Base-by-base conservation (phyloP, 1,139 yeast genomes). In the Debaryomyces psychrophilus region DNA sequence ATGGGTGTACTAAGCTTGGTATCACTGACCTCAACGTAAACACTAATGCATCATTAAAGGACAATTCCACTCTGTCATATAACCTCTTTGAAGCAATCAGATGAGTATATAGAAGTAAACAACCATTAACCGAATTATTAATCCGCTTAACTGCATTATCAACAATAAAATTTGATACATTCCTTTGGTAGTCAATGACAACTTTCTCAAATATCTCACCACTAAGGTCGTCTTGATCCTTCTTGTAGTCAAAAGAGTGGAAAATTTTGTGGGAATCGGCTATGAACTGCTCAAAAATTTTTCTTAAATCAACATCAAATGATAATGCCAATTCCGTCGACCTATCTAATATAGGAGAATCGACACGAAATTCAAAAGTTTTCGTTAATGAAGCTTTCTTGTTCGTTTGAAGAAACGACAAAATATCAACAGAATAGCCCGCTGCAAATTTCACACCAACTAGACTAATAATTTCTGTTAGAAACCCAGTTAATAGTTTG, bases 221-320 rank as follows among this genome's bases (percentile, higher is more conserved):
- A 31, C 57, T 55, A 44, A 62, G 33, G 2, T 67, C 72, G 44
- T 59, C 73, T 2, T 58, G 58, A 26, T 57, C 54, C 23, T 51
- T 56, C 2, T 51, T 54, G 15, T 51, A 59, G 29, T 65, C 60
- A n/a, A 68, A 52, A 7, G 55, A 48, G 26, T 62, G 56, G 35
- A 73, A 61, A 12, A 71, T 44, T 6, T 50, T 51, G 41, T 63
- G 65, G 14, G 72, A 52, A 27, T 67, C 62, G 2, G 53, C 50
- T 2, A 71, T 44, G 45, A 63, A 65, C 2, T 70, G 61, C 4
- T 59, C 55, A 48, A 87, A 77, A 29, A 65, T 62, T 1, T 59
- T 60, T 8, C 65, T 63, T 28, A 83, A 65, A 44, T 84, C 81
- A 44, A 90, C 59, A 62, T 90, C 97, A 64, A 73, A 79, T 12